These are phyloP conservation scores for Pyrenophora teres DNA, from an alignment of 2,329 filamentous ascomycete species.

Conservation along the genomic window DNA sequence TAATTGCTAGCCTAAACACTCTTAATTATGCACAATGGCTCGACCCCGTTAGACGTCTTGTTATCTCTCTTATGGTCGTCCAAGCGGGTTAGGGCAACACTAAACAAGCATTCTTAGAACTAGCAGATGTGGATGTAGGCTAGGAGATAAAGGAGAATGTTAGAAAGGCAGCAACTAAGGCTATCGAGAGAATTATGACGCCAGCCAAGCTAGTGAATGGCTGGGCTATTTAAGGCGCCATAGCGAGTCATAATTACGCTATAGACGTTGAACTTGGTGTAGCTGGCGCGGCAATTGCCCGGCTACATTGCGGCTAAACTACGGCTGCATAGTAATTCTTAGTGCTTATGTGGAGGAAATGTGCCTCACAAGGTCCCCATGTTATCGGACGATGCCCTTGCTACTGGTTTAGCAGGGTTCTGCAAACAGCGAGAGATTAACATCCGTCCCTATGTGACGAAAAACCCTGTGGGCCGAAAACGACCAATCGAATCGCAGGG, in stretches of 20 bases:
- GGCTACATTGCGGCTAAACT: too few species aligned
- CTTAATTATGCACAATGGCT: slow-evolving; percentile 87
- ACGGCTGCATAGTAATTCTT: too few species aligned
- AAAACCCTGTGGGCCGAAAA: too few species aligned
- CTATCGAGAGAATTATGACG: slow-evolving; percentile 46
- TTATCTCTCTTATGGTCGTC: slow-evolving; percentile 93
- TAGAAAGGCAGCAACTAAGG: slow-evolving; percentile 60
- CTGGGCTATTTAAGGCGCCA: slow-evolving; percentile 82
- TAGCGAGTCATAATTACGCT: slow-evolving; percentile 94
- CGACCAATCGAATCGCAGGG: too few species aligned
- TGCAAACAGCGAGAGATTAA: too few species aligned
- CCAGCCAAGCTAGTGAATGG: slow-evolving; percentile 68
- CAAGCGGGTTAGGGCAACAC: slow-evolving; percentile 90
- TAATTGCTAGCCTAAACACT: slow-evolving; percentile 89
- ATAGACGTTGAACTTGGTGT: slow-evolving; percentile 87
- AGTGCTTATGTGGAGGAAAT: too few species aligned
- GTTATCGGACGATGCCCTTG: too few species aligned
- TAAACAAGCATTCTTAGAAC: slow-evolving; percentile 76
- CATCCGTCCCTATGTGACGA: too few species aligned
- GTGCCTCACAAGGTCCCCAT: too few species aligned
- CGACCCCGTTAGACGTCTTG: slow-evolving; percentile 87
- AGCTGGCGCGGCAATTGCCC: too few species aligned
- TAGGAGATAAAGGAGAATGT: slow-evolving; percentile 78
- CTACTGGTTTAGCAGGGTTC: too few species aligned
- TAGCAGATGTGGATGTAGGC: slow-evolving; percentile 90